These are phyloP conservation scores for Rickenella mellea DNA, from an alignment of 768 basidiomycete species.

Conservation along the genomic window DNA sequence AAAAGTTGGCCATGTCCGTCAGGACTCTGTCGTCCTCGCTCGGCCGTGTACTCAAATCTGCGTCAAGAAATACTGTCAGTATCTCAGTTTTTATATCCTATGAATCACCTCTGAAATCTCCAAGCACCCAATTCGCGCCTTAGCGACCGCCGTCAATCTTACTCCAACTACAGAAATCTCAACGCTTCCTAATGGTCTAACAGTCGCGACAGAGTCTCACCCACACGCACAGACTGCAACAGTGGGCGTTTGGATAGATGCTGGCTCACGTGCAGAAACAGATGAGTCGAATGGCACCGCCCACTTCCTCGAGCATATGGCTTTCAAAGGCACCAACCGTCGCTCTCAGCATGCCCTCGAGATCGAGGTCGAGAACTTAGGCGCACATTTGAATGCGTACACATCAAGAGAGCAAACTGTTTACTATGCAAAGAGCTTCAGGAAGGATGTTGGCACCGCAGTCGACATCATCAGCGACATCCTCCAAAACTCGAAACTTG, in stretches of 20 bases:
- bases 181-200: conserved; percentile 89
- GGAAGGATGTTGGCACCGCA: conserved; percentile 81
- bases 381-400: conserved; percentile 95
- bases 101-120: too few relatives aligned
- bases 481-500: conserved; percentile 92
- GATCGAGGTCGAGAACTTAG: conserved; percentile 95
- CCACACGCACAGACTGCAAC: conserved; percentile 92
- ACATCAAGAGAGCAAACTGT: conserved; percentile 98
- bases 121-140: conserved; percentile 57
- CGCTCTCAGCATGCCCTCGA: conserved; percentile 87
- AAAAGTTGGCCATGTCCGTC: too few relatives aligned
- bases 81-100: too few relatives aligned
- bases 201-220: conserved; percentile 87
- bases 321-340: conserved; percentile 89
- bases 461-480: conserved; percentile 99
- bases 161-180: conserved; percentile 83
- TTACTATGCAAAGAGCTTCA: conserved; percentile 98
- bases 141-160: conserved; percentile 63
- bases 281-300: conserved; percentile 92
- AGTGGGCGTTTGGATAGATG: conserved; percentile 99
- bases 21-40: too few relatives aligned
- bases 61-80: too few relatives aligned
- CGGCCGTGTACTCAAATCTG: too few relatives aligned
- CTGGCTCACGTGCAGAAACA: conserved; percentile 94
- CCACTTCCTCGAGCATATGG: conserved; percentile 98